These are phyloP conservation scores for Emericellopsis atlantica DNA, from an alignment of 2,329 filamentous ascomycete genomes.

Conservation along the genomic window DNA sequence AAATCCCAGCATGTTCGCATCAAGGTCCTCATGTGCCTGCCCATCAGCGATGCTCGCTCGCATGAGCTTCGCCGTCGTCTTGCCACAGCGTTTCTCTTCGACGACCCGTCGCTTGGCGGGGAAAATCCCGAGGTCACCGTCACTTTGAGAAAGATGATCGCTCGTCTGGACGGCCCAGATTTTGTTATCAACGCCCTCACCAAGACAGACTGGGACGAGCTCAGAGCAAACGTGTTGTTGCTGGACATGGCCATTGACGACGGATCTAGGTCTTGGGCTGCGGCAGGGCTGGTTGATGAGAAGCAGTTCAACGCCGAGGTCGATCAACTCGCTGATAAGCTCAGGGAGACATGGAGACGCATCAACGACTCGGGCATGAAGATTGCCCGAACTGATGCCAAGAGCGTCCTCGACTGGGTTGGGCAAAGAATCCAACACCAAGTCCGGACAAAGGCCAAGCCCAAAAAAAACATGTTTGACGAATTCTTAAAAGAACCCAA, in stretches of 20 bases:
- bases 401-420: conserved; percentile 63
- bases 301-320: conserved; percentile 55
- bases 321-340: conserved; percentile 48
- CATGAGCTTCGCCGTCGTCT: conserved; percentile 54
- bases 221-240: conserved; percentile 53
- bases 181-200: conserved; percentile 33
- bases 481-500: conserved; percentile 9
- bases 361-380: conserved; percentile 67
- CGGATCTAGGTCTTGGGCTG: conserved; percentile 19
- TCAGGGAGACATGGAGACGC: conserved; percentile 44
- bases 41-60: conserved; percentile 31
- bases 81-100: conserved; percentile 51
- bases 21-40: conserved; percentile 46
- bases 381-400: conserved; percentile 62
- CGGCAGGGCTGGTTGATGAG: conserved; percentile 16
- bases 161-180: conserved; percentile 30
- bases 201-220: conserved; percentile 53
- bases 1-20: conserved; percentile 36
- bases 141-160: conserved; percentile 27
- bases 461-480: conserved; percentile 40
- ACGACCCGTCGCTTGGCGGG: conserved; percentile 27
- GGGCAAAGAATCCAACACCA: conserved; percentile 58
- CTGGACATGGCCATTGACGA: conserved; percentile 67
- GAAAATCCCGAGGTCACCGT: conserved; percentile 27
- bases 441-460: conserved; percentile 51